Evolutionary conservation across 2,329 filamentous ascomycete genomes (phyloP).

Genomic region (Diaporthe sp.): DNA sequence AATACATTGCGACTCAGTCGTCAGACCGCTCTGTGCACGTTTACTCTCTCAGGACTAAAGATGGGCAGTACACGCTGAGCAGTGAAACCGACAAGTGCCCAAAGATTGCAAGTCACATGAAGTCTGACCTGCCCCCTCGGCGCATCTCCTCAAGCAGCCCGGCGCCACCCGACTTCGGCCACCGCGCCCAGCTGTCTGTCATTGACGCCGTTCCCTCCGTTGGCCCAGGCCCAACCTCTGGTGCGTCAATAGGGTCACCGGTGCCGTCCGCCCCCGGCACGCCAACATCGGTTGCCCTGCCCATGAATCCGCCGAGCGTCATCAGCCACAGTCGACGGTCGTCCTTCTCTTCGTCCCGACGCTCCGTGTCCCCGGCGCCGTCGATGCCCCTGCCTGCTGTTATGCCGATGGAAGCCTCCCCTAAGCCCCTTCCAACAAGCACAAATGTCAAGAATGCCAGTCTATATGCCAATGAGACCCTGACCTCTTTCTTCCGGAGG

Average conservation of each 20-base stretch:
- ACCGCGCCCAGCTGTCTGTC: constrained; percentile 74
- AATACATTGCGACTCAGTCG: constrained; percentile 98
- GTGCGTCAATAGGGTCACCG: constrained; percentile 79
- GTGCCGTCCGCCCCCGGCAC: constrained; percentile 93
- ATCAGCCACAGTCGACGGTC: constrained; percentile 95
- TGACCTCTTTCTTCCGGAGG: constrained; percentile 96
- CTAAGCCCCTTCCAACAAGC: constrained; percentile 76
- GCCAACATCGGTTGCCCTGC: constrained; percentile 87
- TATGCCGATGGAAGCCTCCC: constrained; percentile 92
- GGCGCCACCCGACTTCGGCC: constrained; percentile 85
- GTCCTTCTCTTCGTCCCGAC: constrained; percentile 86
- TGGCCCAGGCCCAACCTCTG: constrained; percentile 42
- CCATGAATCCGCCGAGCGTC: constrained; percentile 94
- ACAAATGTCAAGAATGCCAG: constrained; percentile 82
- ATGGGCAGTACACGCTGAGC: constrained; percentile 88
- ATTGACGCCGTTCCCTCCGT: constrained; percentile 61
- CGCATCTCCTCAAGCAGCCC: constrained; percentile 93
- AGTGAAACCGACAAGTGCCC: constrained; percentile 76
- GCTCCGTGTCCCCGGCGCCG: constrained; percentile 93
- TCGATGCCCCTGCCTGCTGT: constrained; percentile 95
- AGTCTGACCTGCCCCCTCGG: constrained; percentile 92
- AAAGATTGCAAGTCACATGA: constrained; percentile 82
- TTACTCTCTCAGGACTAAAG: constrained; percentile 95
- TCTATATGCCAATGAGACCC: constrained; percentile 95
- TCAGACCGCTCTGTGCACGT: constrained; percentile 98